Conservation (phyloP, 1,139 yeast genomes). For the Waltiozyma solani region DNA sequence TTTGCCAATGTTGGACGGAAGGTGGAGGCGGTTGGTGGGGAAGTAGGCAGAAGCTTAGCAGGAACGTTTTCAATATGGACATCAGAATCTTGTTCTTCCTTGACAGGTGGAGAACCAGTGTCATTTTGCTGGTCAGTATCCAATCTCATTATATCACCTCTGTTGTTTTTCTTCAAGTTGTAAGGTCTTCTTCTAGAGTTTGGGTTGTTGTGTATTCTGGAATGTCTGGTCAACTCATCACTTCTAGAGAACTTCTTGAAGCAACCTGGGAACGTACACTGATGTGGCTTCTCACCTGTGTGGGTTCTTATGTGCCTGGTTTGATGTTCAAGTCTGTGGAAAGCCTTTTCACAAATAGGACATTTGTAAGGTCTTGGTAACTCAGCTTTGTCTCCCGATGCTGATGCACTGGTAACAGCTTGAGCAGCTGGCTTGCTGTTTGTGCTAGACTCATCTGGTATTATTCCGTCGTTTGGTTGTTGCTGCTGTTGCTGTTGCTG, state of each 20-base stretch:
- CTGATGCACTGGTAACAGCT: no score
- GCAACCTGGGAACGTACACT: constrained; percentile 46
- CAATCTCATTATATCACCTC: constrained; percentile 10
- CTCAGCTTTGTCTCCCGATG: constrained; percentile 7
- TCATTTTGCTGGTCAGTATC: constrained; percentile 1
- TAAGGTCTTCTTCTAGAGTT: constrained; percentile 43
- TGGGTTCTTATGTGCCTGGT: constrained; percentile 65
- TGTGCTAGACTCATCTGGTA: no score
- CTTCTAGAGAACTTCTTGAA: constrained; percentile 54
- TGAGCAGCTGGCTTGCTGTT: no score
- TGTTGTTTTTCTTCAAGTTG: constrained; percentile 17
- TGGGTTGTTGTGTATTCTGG: constrained; percentile 64
- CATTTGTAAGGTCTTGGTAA: constrained; percentile 41
- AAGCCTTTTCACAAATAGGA: constrained; percentile 50
- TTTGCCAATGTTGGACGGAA: constrained; percentile 7
- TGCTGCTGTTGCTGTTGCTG: no score
- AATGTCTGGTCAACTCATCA: constrained; percentile 62
- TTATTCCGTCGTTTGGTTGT: no score
- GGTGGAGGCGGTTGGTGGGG: constrained; percentile 14
- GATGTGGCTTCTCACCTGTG: constrained; percentile 70
- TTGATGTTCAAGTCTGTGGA: constrained; percentile 58
- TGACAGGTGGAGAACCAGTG: background rate
- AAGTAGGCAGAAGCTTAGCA: constrained; percentile 17
- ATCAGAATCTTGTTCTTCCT: constrained; percentile 2
- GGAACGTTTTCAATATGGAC: constrained; percentile 1